Conservation (phyloP, 1,139 yeast species). For the Taiozyma sp. region DNA sequence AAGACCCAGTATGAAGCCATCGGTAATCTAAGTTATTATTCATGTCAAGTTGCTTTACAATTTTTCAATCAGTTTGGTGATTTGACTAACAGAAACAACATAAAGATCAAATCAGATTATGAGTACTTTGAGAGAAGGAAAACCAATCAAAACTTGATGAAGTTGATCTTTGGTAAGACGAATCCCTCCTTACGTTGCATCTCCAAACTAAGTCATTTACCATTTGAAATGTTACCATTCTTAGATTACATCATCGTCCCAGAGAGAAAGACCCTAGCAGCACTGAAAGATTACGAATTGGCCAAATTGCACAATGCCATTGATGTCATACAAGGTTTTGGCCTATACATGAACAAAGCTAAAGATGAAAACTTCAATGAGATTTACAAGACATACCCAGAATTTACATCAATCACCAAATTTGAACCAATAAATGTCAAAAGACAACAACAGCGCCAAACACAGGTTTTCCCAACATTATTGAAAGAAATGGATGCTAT, state of each 20-base stretch:
- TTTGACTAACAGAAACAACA: constrained; percentile 34
- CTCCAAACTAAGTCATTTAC: constrained; percentile 10
- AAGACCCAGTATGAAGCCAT: constrained; percentile 40
- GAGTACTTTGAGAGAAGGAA: constrained; percentile 26
- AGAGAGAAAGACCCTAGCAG: constrained; percentile 27
- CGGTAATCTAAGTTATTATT: constrained; percentile 51
- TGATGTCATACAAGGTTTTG: constrained; percentile 27
- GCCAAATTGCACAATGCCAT: constrained; percentile 24
- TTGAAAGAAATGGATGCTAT: constrained; percentile 39
- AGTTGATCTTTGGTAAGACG: constrained; percentile 13
- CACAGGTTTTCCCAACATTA: constrained; percentile 26
- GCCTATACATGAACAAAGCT: constrained; percentile 25
- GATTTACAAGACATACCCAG: constrained; percentile 28
- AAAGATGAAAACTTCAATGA: constrained; percentile 25
- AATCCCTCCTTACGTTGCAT: constrained; percentile 11
- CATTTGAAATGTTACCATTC: constrained; percentile 40
- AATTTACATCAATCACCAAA: constrained; percentile 16
- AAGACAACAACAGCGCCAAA: constrained; percentile 24
- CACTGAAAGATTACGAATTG: constrained; percentile 22
- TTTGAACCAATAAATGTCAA: constrained; percentile 16
- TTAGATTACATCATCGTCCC: constrained; percentile 44
- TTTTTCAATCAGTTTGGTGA: constrained; percentile 67
- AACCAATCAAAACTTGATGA: constrained; percentile 10
- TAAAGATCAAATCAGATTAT: constrained; percentile 40
- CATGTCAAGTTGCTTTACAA: constrained; percentile 55